Evolutionary conservation across 495 filamentous ascomycete species (phyloP).

Genomic region (Aspergillus ellipticus): DNA sequence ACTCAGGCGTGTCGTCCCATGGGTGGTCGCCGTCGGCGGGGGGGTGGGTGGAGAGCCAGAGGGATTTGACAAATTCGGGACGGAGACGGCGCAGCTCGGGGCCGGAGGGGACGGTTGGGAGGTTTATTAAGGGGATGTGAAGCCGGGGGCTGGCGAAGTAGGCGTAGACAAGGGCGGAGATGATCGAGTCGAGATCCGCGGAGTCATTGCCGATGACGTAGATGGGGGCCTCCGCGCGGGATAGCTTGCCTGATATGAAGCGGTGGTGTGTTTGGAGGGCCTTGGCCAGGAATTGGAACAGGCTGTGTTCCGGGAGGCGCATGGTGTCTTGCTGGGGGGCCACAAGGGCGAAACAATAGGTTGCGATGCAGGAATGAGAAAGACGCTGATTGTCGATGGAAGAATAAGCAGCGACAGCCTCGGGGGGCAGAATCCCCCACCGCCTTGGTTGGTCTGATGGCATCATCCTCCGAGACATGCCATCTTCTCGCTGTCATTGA

Average conservation of each 20-base stretch:
- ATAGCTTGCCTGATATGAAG: conserved; percentile 26
- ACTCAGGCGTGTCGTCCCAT: conserved; percentile 29
- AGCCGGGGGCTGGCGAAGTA: conserved; percentile 64
- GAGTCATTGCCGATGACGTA: conserved; percentile 48
- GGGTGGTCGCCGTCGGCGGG: conserved; percentile 18
- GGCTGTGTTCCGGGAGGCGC: conserved; percentile 9
- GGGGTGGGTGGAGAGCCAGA: conserved; percentile 38
- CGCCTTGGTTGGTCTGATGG: neutral
- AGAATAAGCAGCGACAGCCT: neutral
- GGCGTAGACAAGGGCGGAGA: conserved; percentile 77
- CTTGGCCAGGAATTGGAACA: conserved; percentile 39
- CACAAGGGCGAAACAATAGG: neutral
- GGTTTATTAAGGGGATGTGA: conserved; percentile 80
- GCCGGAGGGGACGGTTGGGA: conserved; percentile 61
- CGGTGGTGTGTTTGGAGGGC: conserved; percentile 33
- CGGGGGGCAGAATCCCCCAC: neutral
- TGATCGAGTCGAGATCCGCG: conserved; percentile 87
- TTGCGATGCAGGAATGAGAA: neutral
- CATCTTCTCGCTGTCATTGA: no score
- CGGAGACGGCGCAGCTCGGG: conserved; percentile 54
- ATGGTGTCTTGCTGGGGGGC: neutral
- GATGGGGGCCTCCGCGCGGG: conserved; percentile 29
- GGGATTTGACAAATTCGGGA: conserved; percentile 63
- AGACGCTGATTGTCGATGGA: neutral
- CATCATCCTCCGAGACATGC: neutral